These are phyloP conservation scores for Alternaria rosae DNA, from an alignment of 2,329 filamentous ascomycete species.

Conservation along the genomic window DNA sequence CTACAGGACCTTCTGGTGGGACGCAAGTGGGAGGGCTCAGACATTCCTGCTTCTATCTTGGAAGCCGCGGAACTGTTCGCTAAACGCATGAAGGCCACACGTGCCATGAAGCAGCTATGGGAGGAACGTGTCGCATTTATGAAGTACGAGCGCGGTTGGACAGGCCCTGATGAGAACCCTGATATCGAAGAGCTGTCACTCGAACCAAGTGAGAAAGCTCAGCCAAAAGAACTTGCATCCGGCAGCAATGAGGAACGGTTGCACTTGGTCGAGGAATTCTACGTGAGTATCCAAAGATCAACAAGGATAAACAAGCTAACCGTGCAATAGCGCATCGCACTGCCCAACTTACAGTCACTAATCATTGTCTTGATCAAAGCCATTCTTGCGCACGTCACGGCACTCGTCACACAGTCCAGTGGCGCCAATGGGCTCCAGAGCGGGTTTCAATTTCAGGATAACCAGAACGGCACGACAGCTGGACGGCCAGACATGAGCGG, in stretches of 20 bases:
- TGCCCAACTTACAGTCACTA: conserved; percentile 89
- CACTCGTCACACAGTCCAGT: conserved; percentile 71
- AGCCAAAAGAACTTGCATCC: conserved; percentile 46
- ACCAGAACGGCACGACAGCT: conserved; percentile 49
- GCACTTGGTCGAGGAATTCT: conserved; percentile 80
- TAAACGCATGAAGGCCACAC: conserved; percentile 85
- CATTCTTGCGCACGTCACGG: conserved; percentile 84
- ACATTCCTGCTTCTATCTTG: conserved; percentile 91
- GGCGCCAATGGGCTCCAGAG: conserved; percentile 60
- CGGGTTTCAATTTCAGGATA: conserved; percentile 53
- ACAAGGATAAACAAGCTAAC: conserved; percentile 13
- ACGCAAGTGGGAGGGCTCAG: conserved; percentile 89
- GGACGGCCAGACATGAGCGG: conserved; percentile 44
- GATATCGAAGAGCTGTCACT: conserved; percentile 53
- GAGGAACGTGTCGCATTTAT: conserved; percentile 90
- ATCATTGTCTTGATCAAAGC: conserved; percentile 92
- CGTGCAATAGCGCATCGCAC: conserved; percentile 69
- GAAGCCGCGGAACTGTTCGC: conserved; percentile 95
- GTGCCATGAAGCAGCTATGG: conserved; percentile 93
- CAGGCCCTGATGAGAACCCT: conserved; percentile 59
- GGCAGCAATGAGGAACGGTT: conserved; percentile 70
- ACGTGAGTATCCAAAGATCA: conserved; percentile 65
- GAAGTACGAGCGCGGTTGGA: conserved; percentile 91
- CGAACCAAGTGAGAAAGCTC: conserved; percentile 41
- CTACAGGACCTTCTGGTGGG: conserved; percentile 82